A percentile compares a stretch with the other conserved stretches of the same genome.
Evolutionary conservation across 345 rosid genomes (phyloP).

Genomic region (Geranium brycei): DNA sequence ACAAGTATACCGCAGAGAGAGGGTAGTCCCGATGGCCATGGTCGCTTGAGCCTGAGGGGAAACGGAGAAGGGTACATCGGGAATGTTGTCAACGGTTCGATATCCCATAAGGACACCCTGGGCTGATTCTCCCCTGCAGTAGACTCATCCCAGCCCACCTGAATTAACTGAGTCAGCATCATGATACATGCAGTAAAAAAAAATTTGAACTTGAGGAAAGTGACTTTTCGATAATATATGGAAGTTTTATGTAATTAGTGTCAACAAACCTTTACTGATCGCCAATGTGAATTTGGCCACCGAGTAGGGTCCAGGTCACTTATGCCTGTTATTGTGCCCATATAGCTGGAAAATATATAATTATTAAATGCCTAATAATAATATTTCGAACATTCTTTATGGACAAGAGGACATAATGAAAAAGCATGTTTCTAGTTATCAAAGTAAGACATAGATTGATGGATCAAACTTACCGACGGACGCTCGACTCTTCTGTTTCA

Average conservation of each 20-base stretch:
- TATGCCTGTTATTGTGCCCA: neutral
- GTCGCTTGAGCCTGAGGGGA: conserved; percentile 86
- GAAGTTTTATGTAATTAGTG: neutral
- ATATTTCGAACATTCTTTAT: too few species aligned
- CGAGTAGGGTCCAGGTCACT: neutral
- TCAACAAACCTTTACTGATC: neutral
- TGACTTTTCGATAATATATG: neutral
- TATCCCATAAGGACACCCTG: conserved; percentile 95
- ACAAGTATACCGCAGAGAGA: conserved; percentile 50
- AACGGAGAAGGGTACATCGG: conserved; percentile 97
- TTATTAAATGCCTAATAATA: neutral
- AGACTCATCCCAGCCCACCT: conserved; percentile 99
- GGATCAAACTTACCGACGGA: conserved; percentile 31
- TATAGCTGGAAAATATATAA: neutral
- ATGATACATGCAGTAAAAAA: too few species aligned
- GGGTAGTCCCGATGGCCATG: conserved; percentile 87
- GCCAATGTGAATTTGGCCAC: neutral
- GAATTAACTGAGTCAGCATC: conserved; percentile 8
- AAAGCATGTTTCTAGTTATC: neutral
- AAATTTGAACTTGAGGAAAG: too few species aligned
- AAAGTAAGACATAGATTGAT: neutral
- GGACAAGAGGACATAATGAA: too few species aligned
- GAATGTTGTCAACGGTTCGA: conserved; percentile 90
- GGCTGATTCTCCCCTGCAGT: conserved; percentile 98
- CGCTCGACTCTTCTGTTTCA: conserved; percentile 45